A percentile compares a stretch with the other conserved stretches of the same genome.
Conservation (phyloP, 768 basidiomycete genomes). For the Boletus reticulatus region DNA sequence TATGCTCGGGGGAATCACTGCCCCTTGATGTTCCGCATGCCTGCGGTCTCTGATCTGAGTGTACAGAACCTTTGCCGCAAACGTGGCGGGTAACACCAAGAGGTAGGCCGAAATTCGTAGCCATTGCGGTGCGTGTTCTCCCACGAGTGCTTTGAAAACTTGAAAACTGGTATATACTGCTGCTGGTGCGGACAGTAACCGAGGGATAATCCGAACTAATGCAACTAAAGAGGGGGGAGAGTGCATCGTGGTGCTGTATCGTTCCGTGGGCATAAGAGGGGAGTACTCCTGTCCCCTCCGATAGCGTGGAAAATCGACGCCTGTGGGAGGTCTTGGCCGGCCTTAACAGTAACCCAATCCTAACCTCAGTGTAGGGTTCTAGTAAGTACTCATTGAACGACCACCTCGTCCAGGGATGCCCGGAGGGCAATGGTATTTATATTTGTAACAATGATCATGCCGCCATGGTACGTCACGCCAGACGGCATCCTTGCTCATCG, state of each 20-base stretch:
- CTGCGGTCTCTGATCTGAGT: conserved; percentile 43
- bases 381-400: too few relatives aligned
- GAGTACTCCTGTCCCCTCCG: too few relatives aligned
- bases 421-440: too few relatives aligned
- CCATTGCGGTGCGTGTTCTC: conserved; percentile 9
- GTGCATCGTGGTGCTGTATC: background rate
- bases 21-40: conserved; percentile 44
- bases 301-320: too few relatives aligned
- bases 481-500: too few relatives aligned
- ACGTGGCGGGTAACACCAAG: conserved; percentile 23
- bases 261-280: too few relatives aligned
- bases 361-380: too few relatives aligned
- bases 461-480: too few relatives aligned
- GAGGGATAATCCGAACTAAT: conserved; percentile 29
- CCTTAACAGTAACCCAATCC: too few relatives aligned
- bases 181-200: conserved; percentile 18
- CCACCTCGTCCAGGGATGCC: too few relatives aligned
- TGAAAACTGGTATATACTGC: conserved; percentile 11
- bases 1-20: conserved; percentile 41
- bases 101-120: conserved; percentile 16
- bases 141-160: conserved; percentile 9
- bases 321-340: too few relatives aligned
- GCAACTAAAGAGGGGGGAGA: conserved; percentile 34
- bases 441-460: too few relatives aligned
- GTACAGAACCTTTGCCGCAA: conserved; percentile 33